A percentile compares a stretch with the other conserved stretches of the same genome.
phyloP scores from a whole-genome alignment of 306 rosid genomes.

The Vigna reflexopilosa region DNA sequence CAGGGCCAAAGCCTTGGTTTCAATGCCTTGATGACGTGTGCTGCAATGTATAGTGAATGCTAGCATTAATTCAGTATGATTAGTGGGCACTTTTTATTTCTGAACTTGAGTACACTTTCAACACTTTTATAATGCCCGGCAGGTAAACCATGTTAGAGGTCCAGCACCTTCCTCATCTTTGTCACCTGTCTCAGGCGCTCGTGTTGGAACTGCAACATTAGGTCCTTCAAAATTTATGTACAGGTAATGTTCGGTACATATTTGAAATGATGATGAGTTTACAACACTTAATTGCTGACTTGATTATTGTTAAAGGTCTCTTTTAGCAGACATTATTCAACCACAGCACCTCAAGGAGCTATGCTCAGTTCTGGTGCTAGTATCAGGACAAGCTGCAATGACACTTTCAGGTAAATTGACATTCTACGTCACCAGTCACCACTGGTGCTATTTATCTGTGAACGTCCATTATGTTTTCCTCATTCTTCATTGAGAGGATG shows the following conservation, averaged over 20 bases:
- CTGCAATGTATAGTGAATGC: conserved; percentile 30
- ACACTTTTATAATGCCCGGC: conserved; percentile 46
- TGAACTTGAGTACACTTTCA: conserved; percentile 13
- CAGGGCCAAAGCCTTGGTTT: conserved; percentile 31
- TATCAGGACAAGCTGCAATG: conserved; percentile 87
- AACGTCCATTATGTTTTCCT: conserved; percentile 26
- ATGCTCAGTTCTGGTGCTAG: conserved; percentile 88
- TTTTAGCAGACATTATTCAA: conserved; percentile 94
- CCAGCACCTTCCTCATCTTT: conserved; percentile 61
- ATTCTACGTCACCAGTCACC: conserved; percentile 22
- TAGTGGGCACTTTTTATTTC: conserved; percentile 16
- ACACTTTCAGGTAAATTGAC: conserved; percentile 71
- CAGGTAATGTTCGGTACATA: conserved; percentile 64
- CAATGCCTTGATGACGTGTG: conserved; percentile 22
- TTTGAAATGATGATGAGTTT: conserved; percentile 30
- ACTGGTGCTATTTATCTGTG: conserved; percentile 17
- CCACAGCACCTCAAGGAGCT: conserved; percentile 95
- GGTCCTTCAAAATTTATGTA: conserved; percentile 88
- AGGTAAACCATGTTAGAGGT: conserved; percentile 74
- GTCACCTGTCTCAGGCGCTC: conserved; percentile 66
- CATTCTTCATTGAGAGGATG: background rate
- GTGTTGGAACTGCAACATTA: conserved; percentile 63
- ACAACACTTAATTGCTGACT: conserved; percentile 51
- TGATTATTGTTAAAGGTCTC: conserved; percentile 74
- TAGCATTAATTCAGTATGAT: background rate